Evolutionary conservation across 1,284 basidiomycete genomes (phyloP).

Genomic region (Retiboletus fuscus): DNA sequence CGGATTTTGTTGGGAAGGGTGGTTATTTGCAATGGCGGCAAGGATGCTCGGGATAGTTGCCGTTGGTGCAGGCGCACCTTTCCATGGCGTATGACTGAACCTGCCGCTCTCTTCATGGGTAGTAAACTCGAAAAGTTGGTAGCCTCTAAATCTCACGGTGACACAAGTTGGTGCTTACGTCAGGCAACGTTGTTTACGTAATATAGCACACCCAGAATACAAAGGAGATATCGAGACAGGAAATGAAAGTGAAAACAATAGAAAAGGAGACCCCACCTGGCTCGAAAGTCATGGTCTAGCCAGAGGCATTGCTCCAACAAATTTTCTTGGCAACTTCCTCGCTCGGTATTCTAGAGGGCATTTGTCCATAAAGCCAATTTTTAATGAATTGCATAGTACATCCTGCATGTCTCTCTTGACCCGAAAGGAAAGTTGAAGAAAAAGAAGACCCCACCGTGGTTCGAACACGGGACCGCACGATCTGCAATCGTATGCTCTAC

Average conservation of each 20-base stretch:
- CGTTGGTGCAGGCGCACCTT: conserved; percentile 37
- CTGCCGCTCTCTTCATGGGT: conserved; percentile 45
- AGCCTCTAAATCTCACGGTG: conserved; percentile 4
- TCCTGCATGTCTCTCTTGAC: too few relatives aligned
- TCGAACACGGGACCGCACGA: conserved; percentile 56
- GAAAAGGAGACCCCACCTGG: not conserved
- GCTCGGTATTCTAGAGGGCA: too few relatives aligned
- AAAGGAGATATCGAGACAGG: not conserved
- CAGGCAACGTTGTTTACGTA: not conserved
- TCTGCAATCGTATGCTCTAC: conserved; percentile 58
- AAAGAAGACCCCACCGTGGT: conserved; percentile 54
- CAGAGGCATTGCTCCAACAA: too few relatives aligned
- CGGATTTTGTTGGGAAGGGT: conserved; percentile 93
- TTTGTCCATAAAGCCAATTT: too few relatives aligned
- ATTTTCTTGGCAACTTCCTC: too few relatives aligned
- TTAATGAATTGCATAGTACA: too few relatives aligned
- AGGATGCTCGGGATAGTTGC: conserved; percentile 40
- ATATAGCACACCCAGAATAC: not conserved
- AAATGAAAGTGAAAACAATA: not conserved
- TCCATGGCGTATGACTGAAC: conserved; percentile 42
- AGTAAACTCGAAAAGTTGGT: conserved; percentile 10
- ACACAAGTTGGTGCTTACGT: conserved; percentile 15
- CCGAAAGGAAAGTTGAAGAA: not conserved
- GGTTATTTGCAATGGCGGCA: conserved; percentile 69
- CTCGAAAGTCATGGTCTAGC: too few relatives aligned